Conservation (phyloP, 805 yeast genomes). For the Candida orba region DNA sequence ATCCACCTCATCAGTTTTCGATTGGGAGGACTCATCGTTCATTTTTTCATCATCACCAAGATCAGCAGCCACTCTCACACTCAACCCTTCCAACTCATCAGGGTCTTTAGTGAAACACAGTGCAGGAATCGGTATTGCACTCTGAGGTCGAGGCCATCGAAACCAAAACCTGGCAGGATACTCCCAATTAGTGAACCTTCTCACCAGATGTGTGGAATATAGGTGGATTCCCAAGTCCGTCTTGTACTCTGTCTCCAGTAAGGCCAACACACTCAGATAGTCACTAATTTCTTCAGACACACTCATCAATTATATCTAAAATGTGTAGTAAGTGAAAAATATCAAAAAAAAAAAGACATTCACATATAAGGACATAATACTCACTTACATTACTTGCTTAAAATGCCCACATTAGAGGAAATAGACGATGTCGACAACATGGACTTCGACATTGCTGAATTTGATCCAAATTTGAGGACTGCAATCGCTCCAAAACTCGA, state of each 20-base stretch:
- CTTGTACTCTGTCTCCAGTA: constrained; percentile 39
- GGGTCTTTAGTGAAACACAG: neutral
- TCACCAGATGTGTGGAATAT: constrained; percentile 47
- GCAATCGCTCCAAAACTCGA: constrained; percentile 66
- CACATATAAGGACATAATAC: constrained; percentile 3
- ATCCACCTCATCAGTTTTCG: too few relatives aligned
- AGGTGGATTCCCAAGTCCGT: constrained; percentile 58
- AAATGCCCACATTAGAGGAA: constrained; percentile 67
- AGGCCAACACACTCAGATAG: neutral
- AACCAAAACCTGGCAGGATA: constrained; percentile 40
- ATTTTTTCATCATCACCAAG: neutral
- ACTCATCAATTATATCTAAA: neutral
- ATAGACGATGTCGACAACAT: constrained; percentile 83
- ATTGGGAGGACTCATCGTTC: neutral
- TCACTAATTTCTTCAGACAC: neutral
- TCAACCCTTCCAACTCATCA: neutral
- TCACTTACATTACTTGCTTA: too few relatives aligned
- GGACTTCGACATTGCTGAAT: constrained; percentile 91
- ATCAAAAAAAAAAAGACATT: neutral
- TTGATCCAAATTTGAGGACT: constrained; percentile 63
- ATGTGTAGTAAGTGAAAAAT: neutral
- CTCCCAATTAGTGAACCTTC: constrained; percentile 22
- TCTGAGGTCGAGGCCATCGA: constrained; percentile 46
- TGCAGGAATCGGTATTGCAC: neutral
- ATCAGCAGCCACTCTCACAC: neutral